Conservation (phyloP, 371 early-diverging fungal species). For the Smittium culicis region DNA sequence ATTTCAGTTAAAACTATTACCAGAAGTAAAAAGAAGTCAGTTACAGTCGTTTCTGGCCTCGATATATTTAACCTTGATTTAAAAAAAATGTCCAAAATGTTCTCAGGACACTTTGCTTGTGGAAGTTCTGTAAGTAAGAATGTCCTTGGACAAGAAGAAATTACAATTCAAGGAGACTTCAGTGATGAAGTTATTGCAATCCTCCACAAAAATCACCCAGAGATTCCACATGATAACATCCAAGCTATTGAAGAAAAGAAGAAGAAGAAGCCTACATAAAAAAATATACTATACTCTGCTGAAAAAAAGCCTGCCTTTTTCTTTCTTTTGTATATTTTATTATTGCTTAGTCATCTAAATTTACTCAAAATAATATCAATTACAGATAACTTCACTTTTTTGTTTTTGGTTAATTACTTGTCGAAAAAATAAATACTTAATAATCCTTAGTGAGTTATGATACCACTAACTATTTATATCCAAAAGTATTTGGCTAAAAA, state of each 20-base stretch:
- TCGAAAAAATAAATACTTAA: too few relatives aligned
- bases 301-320: too few relatives aligned
- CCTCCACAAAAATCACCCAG: constrained; percentile 12
- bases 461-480: too few relatives aligned
- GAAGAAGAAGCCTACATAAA: too few relatives aligned
- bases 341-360: too few relatives aligned
- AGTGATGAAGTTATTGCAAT: constrained; percentile 51
- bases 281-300: too few relatives aligned
- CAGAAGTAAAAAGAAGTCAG: constrained; percentile 80
- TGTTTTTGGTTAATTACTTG: too few relatives aligned
- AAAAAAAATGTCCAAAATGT: constrained; percentile 85
- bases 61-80: constrained; percentile 55
- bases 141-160: constrained; percentile 71
- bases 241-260: constrained; percentile 19
- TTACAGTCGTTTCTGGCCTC: constrained; percentile 33
- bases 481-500: too few relatives aligned
- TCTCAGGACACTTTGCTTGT: constrained; percentile 76
- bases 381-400: too few relatives aligned
- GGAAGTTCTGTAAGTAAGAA: constrained; percentile 83
- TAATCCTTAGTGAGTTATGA: too few relatives aligned
- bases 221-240: constrained; percentile 13
- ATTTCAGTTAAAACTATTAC: constrained; percentile 67
- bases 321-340: too few relatives aligned
- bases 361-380: too few relatives aligned
- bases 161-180: constrained; percentile 85